Evolutionary conservation across 2,329 filamentous ascomycete genomes (phyloP).

Genomic region (Fusarium foetens): DNA sequence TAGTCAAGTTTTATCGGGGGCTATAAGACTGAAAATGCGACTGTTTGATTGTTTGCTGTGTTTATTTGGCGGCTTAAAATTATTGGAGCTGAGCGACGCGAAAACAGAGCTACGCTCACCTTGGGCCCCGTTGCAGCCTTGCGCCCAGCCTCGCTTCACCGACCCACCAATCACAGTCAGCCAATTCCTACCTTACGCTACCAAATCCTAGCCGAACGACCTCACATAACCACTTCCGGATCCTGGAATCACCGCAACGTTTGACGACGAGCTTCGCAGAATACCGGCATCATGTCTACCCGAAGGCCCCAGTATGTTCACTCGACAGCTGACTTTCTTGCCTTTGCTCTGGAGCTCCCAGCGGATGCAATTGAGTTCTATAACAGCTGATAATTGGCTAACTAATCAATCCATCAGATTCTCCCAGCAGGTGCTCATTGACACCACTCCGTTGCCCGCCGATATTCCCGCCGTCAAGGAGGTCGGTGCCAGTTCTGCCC

Average conservation of each 20-base stretch:
- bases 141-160: conserved; percentile 47
- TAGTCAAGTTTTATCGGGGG: neutral
- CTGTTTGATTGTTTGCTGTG: conserved; percentile 29
- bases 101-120: conserved; percentile 41
- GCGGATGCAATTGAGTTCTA: conserved; percentile 38
- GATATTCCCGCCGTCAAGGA: conserved; percentile 93
- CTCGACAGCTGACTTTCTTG: neutral
- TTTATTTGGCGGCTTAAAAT: conserved; percentile 43
- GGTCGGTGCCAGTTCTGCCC: conserved; percentile 91
- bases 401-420: conserved; percentile 71
- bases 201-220: conserved; percentile 49
- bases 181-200: conserved; percentile 55
- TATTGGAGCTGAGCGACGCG: conserved; percentile 45
- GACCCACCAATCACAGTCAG: conserved; percentile 50
- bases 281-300: conserved; percentile 53
- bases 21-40: conserved; percentile 32
- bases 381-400: conserved; percentile 37
- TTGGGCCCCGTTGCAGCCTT: conserved; percentile 28
- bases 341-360: neutral
- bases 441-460: conserved; percentile 94
- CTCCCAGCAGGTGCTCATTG: conserved; percentile 91
- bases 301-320: conserved; percentile 56
- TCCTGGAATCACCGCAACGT: conserved; percentile 44
- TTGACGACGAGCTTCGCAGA: conserved; percentile 44
- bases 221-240: conserved; percentile 43